These are phyloP conservation scores for Camelina neglecta DNA, from an alignment of 345 rosid genomes.

Conservation along the genomic window DNA sequence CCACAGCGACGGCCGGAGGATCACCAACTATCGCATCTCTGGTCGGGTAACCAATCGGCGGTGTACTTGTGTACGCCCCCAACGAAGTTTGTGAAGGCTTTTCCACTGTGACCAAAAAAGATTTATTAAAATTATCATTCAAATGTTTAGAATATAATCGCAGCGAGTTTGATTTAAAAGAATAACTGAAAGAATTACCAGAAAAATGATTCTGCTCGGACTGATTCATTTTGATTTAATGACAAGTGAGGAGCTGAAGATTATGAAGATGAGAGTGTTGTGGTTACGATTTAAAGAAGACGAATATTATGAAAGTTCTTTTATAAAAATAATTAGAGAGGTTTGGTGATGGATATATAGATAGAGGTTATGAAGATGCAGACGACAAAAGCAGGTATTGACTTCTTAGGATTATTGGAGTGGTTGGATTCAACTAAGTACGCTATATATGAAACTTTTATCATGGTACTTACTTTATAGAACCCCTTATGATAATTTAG, in stretches of 20 bases:
- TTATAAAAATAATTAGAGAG: neutral
- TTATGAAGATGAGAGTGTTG: slow-evolving; percentile 25
- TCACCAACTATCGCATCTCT: slow-evolving; percentile 39
- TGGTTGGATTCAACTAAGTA: slow-evolving; percentile 35
- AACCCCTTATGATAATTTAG: neutral
- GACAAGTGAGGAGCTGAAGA: slow-evolving; percentile 13
- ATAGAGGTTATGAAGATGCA: slow-evolving; percentile 15
- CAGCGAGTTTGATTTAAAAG: neutral
- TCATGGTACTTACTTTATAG: neutral
- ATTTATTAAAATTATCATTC: neutral
- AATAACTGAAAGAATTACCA: slow-evolving; percentile 19
- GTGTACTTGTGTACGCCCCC: slow-evolving; percentile 45
- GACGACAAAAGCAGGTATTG: slow-evolving; percentile 34
- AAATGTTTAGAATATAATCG: neutral
- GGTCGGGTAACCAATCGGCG: slow-evolving; percentile 67
- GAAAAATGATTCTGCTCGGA: slow-evolving; percentile 42
- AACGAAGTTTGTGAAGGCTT: slow-evolving; percentile 40
- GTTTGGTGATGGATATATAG: no score
- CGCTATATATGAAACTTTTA: neutral
- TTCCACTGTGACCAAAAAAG: slow-evolving; percentile 30
- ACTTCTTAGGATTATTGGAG: slow-evolving; percentile 31
- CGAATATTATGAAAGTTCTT: slow-evolving; percentile 13
- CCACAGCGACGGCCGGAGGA: slow-evolving; percentile 40
- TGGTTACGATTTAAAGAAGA: slow-evolving; percentile 24
- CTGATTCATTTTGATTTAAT: slow-evolving; percentile 42